Base-by-base conservation (phyloP, 208 protist genomes). In the Leishmania arabica region DNA sequence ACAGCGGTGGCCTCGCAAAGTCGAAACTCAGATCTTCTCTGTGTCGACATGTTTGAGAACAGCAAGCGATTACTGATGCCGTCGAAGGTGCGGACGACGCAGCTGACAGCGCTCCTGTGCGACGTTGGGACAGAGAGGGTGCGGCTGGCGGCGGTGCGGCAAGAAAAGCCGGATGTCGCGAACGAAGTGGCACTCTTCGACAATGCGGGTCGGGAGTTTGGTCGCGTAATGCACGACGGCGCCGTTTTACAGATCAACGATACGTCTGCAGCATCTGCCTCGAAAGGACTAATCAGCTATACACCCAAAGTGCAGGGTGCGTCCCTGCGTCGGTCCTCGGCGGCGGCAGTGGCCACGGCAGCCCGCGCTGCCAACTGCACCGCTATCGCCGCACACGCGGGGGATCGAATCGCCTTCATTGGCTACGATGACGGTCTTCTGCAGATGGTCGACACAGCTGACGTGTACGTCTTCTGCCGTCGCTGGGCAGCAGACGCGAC, bases 401-500 rank as follows among this genome's bases (percentile, higher is more conserved):
- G 45, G 9, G 78, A 81, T 15, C 80, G 82, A 13, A 54, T 85
- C 19, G 54, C 86, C 31, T 81, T 84, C 34, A n/a, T 89, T 47
- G 92, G 86, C 19, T 98, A 96, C 81, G 70, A 81, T 0, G 87
- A 96, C 75, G 93, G 95, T 0, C 79, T 96, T 3, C 70, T 96
- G 51, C 95, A 98, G 86, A 75, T 96, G 66, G 79, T 98, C 31
- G 95, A 98, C 84, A 92, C 88, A 17, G 86, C 90, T 5, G 80
- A 85, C 68, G 82, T 85, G 71, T 88, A 91, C 27, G 84, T 97
- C 27, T 96, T 93, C 81, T 70, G 81, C 15, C 92, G 94, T 1
- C 69, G 90, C 31, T 90, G 88, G 86, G 79, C 73, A 21, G 75
- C 34, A 34, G 62, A 83, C 56, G 40, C 58, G 34, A 31, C 13